Evolutionary conservation across 2,329 filamentous ascomycete species (phyloP), one percentile per base, ranked within the genome.

Genomic region (Aschersonia sp.): DNA sequence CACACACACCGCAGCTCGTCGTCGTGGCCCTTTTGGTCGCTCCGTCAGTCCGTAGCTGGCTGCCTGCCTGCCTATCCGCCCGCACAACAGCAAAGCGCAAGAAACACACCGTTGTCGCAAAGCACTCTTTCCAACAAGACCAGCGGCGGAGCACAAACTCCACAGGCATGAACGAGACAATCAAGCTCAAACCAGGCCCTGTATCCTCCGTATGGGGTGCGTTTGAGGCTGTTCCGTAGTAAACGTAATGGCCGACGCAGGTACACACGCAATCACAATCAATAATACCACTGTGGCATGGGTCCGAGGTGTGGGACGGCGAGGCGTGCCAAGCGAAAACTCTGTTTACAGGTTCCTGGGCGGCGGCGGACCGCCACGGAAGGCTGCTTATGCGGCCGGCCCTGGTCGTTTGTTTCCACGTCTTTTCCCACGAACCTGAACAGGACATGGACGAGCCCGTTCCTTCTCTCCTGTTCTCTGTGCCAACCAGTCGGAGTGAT

Each of bases 301-400:
- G 32, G 32, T 9, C 8, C n/a, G 31, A 39, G 29, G 10, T 41
- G 32, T 32, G 42, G 30, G 30, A 48, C 43, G 46, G 22, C 43
- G 29, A 37, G 32, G n/a, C 32, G 37, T 29, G 39, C 46, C 40
- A 30, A 41, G 29, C 29, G 30, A 45, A 51, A 51, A 50, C 46
- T 48, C 46, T 48, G 47, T 51, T 51, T 46, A n/a, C 11, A 5
- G 30, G 6, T 12, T 42, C 5, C 43, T 29, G 43, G 49, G 44
- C 49, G 41, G 41, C 43, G 46, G 35, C 49, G 49, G 49, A 44
- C 49, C 46, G 49, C 49, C 49, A 43, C 42, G 35, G 29, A 41
- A 32, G 43, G 43, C 31, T 45, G 35, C 32, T 12, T 5, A 45
- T 12, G 32, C 12, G 32, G 22, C 22, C 22, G 22, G 32, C 12